Evolutionary conservation across 2,329 filamentous ascomycete species (phyloP), one percentile per base, ranked within the genome.

Genomic region (Curvularia sp.): DNA sequence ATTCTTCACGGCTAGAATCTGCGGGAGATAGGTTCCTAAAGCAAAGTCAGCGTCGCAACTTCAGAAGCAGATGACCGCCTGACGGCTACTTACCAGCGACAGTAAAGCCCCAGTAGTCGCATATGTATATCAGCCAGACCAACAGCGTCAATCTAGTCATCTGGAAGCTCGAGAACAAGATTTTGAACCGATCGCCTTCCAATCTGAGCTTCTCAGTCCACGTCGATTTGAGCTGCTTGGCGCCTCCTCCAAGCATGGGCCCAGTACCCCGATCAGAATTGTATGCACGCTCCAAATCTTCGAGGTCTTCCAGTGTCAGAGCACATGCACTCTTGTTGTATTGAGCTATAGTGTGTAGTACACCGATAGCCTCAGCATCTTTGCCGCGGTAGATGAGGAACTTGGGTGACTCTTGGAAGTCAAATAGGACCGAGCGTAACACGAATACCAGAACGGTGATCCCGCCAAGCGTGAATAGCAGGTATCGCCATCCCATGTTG

Each of bases 401-500:
- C 65, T 88, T 88, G 0, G 86, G 86, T 1, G 85, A 86, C 64
- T 88, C 85, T 59, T 80, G 81, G 47, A 88, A 82, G 4, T 78
- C 76, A 64, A 88, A 82, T 38, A 87, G 67, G 1, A 83, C 80
- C 38, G 86, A 78, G 20, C 86, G 83, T 1, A 83, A 66, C 44
- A 87, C 68, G 43, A 85, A 87, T 12, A 81, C 71, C 12, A 74
- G 54, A 1, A 81, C 61, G 0, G 79, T 81, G 41, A 76, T 71
- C 0, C 69, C 70, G 0, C 79, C 79, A 6, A 81, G 68, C 0
- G 75, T 79, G 60, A 76, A 79, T 38, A 80, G 63, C 5, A 80
- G 62, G 61, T 81, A 81, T 38, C 79, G 69, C 79, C 79, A 81
- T n/a, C 79, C 79, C 75, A 79, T 66, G 50, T 81, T 81, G 57